These are phyloP conservation scores for Diaporthe citri DNA, from an alignment of 2,329 filamentous ascomycete species.

Conservation along the genomic window DNA sequence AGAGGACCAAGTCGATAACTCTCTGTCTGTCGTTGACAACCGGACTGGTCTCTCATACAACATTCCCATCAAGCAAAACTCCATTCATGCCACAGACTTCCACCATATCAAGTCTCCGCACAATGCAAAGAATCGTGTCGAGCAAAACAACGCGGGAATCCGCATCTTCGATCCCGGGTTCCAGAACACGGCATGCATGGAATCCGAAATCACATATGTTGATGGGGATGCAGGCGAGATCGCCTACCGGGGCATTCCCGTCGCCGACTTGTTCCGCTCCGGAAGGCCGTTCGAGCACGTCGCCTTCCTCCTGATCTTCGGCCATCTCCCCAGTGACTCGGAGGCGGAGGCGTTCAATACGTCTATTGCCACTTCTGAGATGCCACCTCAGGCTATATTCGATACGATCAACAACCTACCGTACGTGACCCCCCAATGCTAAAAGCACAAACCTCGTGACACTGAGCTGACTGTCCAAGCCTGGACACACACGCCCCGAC, in stretches of 20 bases:
- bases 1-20: background rate
- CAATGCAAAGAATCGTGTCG: background rate
- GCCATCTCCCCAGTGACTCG: background rate
- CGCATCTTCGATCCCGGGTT: slow-evolving; percentile 12
- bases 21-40: background rate
- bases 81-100: slow-evolving; percentile 6
- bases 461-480: background rate
- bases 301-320: slow-evolving; percentile 11
- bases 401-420: slow-evolving; percentile 17
- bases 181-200: slow-evolving; percentile 13
- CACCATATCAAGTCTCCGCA: background rate
- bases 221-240: slow-evolving; percentile 7
- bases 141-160: slow-evolving; percentile 11
- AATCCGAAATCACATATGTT: slow-evolving; percentile 9
- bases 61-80: background rate
- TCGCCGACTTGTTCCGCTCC: background rate
- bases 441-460: background rate
- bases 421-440: background rate
- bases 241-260: background rate
- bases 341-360: background rate
- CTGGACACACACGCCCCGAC: background rate
- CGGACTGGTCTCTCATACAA: background rate
- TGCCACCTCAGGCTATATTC: slow-evolving; percentile 5
- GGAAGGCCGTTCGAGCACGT: slow-evolving; percentile 11
- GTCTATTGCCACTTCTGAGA: slow-evolving; percentile 9